These are phyloP conservation scores for Mortierella hygrophila DNA, from an alignment of 192 early-diverging fungal species.

Conservation along the genomic window DNA sequence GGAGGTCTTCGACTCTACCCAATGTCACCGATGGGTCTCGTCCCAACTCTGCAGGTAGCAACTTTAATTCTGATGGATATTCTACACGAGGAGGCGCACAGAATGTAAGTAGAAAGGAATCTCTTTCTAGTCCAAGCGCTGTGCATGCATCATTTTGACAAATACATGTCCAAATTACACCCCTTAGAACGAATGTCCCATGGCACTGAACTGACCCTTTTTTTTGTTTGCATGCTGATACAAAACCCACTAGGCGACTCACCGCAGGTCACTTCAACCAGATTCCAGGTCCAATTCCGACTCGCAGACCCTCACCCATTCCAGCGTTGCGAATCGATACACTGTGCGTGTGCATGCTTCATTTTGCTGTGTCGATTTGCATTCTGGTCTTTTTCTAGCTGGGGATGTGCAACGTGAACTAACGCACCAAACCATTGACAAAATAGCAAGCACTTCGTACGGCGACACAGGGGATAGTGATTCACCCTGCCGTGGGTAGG, in stretches of 20 bases:
- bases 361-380: neutral
- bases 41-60: conserved; percentile 23
- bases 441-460: conserved; percentile 32
- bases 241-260: neutral
- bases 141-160: neutral
- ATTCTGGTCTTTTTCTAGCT: neutral
- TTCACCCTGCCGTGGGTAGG: conserved; percentile 25
- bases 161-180: neutral
- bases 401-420: neutral
- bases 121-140: neutral
- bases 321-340: conserved; percentile 42
- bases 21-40: conserved; percentile 17
- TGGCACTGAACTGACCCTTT: neutral
- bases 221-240: neutral
- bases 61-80: conserved; percentile 15
- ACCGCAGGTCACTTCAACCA: conserved; percentile 33
- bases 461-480: conserved; percentile 18
- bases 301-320: neutral
- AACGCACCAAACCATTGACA: neutral
- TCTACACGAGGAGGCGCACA: conserved; percentile 10
- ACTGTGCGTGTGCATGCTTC: conserved; percentile 11
- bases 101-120: neutral
- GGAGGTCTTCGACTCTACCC: conserved; percentile 33
- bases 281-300: conserved; percentile 22
- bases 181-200: neutral